Conservation (phyloP, 208 protist genomes). For the Leishmania mexicana region DNA sequence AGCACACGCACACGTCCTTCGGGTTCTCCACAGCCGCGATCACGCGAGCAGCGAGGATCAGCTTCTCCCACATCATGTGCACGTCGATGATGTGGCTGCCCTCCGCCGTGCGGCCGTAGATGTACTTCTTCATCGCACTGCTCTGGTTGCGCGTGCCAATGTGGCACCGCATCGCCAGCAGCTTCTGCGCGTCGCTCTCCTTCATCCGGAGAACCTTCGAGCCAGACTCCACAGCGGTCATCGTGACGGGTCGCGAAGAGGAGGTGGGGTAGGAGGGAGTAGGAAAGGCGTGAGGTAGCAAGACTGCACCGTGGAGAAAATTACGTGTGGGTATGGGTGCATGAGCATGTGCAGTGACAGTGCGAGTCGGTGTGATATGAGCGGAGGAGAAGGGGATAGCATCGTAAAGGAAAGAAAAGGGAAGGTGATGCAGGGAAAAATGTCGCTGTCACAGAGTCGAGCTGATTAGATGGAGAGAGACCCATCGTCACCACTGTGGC, state of each 20-base stretch:
- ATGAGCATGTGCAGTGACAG: background rate
- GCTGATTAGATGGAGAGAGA: background rate
- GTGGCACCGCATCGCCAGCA: constrained; percentile 97
- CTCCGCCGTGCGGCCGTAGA: constrained; percentile 88
- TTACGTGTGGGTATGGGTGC: background rate
- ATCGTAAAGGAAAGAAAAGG: background rate
- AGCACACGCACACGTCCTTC: constrained; percentile 97
- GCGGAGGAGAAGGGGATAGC: background rate
- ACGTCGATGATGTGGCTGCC: constrained; percentile 98
- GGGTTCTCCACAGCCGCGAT: constrained; percentile 99
- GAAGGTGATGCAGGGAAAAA: background rate
- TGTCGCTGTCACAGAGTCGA: background rate
- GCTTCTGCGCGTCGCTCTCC: constrained; percentile 96
- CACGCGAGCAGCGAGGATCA: constrained; percentile 98
- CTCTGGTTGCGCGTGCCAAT: constrained; percentile 96
- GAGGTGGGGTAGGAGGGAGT: background rate
- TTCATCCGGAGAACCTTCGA: constrained; percentile 78
- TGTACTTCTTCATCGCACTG: constrained; percentile 96
- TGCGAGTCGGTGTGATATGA: background rate
- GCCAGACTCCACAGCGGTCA: constrained; percentile 79
- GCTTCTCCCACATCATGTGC: constrained; percentile 99
- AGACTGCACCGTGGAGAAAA: background rate
- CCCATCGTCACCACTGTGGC: background rate
- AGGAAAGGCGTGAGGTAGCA: constrained; percentile 5
- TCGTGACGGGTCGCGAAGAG: constrained; percentile 24